Evolutionary conservation across 1,139 yeast species (phyloP).

Genomic region (Wickerhamiella pararugosa): DNA sequence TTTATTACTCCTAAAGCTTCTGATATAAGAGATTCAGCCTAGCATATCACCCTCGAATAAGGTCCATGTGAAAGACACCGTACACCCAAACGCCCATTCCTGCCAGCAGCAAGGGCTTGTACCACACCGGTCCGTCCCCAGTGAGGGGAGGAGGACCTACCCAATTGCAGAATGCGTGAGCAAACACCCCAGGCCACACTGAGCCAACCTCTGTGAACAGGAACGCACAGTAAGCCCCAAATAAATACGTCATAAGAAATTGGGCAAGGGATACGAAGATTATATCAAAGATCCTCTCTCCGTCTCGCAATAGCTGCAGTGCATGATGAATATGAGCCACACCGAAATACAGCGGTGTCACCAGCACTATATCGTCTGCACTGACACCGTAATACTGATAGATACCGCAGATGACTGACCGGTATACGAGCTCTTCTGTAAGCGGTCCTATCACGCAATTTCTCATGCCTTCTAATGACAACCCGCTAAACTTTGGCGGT

Average conservation of each 20-base stretch:
- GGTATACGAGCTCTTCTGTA: constrained; percentile 73
- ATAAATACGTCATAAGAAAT: constrained; percentile 54
- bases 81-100: constrained; percentile 31
- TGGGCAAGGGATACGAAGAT: constrained; percentile 39
- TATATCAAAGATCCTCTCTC: constrained; percentile 24
- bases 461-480: constrained; percentile 23
- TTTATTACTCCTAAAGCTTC: no score
- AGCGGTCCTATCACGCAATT: constrained; percentile 68
- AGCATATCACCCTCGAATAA: neutral
- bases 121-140: constrained; percentile 20
- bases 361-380: constrained; percentile 23
- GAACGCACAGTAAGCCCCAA: constrained; percentile 62
- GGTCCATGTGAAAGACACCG: neutral
- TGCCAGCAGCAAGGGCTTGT: constrained; percentile 30
- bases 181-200: constrained; percentile 46
- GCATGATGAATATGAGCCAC: constrained; percentile 89
- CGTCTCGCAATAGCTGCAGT: constrained; percentile 33
- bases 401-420: constrained; percentile 42
- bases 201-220: constrained; percentile 40
- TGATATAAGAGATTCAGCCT: neutral
- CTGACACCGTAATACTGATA: constrained; percentile 21
- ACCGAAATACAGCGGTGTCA: constrained; percentile 66
- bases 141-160: constrained; percentile 51
- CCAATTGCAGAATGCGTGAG: constrained; percentile 63
- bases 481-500: constrained; percentile 7